A percentile compares a stretch with the other conserved stretches of the same genome.
Conservation (phyloP, 192 early-diverging fungal genomes). For the Paraglomus occultum region DNA sequence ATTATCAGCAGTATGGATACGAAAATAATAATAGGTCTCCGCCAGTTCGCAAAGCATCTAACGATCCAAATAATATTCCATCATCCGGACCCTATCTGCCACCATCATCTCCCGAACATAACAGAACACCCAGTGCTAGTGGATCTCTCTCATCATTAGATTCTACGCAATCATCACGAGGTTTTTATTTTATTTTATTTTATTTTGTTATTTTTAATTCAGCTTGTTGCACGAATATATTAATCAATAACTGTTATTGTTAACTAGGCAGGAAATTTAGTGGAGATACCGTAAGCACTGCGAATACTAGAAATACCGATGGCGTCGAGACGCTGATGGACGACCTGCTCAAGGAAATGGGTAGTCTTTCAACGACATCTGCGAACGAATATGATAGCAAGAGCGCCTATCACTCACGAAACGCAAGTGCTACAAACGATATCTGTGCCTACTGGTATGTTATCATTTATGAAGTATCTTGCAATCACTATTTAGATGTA, state of each 20-base stretch:
- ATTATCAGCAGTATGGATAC: too few relatives aligned
- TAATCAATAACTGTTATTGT: too few relatives aligned
- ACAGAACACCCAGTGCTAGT: background rate
- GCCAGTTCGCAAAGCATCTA: background rate
- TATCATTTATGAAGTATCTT: background rate
- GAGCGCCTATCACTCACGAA: background rate
- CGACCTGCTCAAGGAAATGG: slow-evolving; percentile 44
- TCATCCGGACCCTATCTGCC: background rate
- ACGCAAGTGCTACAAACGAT: slow-evolving; percentile 16
- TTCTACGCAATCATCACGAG: background rate
- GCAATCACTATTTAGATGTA: background rate
- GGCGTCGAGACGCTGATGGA: slow-evolving; percentile 44
- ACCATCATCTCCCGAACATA: background rate
- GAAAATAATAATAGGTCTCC: background rate
- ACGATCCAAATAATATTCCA: background rate
- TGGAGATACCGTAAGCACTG: too few relatives aligned
- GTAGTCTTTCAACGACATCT: slow-evolving; percentile 36
- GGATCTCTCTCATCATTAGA: background rate
- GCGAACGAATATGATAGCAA: slow-evolving; percentile 15
- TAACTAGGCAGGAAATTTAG: too few relatives aligned
- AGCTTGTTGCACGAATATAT: too few relatives aligned
- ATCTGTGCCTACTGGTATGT: slow-evolving; percentile 57
- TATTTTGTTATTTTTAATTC: too few relatives aligned
- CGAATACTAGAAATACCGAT: slow-evolving; percentile 14
- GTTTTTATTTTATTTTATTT: too few relatives aligned